Percentiles rank a stretch among this genome's conserved stretches.
phyloP scores from a whole-genome alignment of 176 grass and related monocot genomes.

The Otatea glauca region DNA sequence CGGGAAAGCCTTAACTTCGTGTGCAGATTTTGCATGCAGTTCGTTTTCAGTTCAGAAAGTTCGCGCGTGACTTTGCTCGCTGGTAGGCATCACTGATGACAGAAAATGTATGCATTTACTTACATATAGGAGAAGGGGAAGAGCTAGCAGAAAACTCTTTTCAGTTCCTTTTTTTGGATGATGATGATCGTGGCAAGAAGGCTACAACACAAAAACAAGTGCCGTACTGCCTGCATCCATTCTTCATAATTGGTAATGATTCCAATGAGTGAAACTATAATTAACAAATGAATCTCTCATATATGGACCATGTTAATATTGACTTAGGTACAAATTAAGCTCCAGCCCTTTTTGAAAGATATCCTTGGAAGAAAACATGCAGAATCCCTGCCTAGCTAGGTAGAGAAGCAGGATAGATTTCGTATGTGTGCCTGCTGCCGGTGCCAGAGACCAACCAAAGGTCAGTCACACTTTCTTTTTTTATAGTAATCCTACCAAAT shows the following conservation, averaged over 20 bases:
- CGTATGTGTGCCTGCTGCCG: neutral
- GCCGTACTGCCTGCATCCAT: neutral
- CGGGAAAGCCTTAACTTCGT: neutral
- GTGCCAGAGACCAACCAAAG: neutral
- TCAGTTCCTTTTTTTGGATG: neutral
- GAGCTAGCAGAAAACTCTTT: conserved; percentile 31
- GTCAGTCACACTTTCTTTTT: neutral
- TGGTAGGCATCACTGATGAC: neutral
- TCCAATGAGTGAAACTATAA: neutral
- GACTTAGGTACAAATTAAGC: neutral
- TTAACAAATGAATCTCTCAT: neutral
- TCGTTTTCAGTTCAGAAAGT: conserved; percentile 45
- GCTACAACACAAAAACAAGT: neutral
- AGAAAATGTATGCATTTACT: conserved; percentile 23
- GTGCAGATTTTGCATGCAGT: neutral
- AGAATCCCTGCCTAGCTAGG: neutral
- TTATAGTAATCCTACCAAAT: conserved; percentile 10
- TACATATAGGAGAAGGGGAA: neutral
- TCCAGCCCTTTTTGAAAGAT: neutral
- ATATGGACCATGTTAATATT: neutral
- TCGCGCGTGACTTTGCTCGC: neutral
- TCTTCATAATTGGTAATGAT: neutral
- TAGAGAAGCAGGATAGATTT: neutral
- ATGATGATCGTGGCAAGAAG: neutral
- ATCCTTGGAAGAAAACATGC: neutral